Conservation (phyloP, 352 stramenopile species). For the Phytophthora agathidicida region DNA sequence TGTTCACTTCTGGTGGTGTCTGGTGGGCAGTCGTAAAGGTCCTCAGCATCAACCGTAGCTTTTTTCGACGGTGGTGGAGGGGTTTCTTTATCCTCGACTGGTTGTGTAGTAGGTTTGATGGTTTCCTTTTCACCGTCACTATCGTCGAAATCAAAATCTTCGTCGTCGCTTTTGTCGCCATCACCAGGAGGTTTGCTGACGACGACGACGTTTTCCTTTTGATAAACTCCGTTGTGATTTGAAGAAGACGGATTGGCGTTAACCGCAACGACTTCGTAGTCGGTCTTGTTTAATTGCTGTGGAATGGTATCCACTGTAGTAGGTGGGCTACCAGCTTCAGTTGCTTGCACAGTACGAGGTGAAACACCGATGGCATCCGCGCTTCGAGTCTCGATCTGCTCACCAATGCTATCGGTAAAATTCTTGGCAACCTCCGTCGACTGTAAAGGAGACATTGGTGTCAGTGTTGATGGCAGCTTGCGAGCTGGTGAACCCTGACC, state of each 20-base stretch:
- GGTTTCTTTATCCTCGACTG: not conserved
- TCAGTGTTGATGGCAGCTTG: conserved; percentile 5
- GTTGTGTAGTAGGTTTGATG: not conserved
- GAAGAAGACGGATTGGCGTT: not conserved
- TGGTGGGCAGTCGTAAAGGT: conserved; percentile 29
- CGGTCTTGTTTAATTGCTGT: not conserved
- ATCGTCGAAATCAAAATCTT: conserved; percentile 34
- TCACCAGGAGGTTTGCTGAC: not conserved
- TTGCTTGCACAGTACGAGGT: not conserved
- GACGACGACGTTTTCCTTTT: not conserved
- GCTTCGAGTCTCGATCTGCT: not conserved
- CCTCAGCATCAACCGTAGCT: conserved; percentile 15
- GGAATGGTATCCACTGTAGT: not conserved
- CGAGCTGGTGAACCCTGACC: not conserved
- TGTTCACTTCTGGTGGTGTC: not conserved
- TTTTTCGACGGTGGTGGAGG: not conserved
- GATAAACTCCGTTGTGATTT: not conserved
- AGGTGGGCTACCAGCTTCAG: not conserved
- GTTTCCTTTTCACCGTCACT: conserved; percentile 11
- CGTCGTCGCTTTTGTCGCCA: conserved; percentile 17
- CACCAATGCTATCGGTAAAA: not conserved
- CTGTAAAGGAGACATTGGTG: not conserved
- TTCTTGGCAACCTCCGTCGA: not conserved
- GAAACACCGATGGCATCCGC: not conserved
- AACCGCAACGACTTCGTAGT: not conserved